These are phyloP conservation scores for Tephrocybe sp. DNA, from an alignment of 768 basidiomycete genomes.

Conservation along the genomic window DNA sequence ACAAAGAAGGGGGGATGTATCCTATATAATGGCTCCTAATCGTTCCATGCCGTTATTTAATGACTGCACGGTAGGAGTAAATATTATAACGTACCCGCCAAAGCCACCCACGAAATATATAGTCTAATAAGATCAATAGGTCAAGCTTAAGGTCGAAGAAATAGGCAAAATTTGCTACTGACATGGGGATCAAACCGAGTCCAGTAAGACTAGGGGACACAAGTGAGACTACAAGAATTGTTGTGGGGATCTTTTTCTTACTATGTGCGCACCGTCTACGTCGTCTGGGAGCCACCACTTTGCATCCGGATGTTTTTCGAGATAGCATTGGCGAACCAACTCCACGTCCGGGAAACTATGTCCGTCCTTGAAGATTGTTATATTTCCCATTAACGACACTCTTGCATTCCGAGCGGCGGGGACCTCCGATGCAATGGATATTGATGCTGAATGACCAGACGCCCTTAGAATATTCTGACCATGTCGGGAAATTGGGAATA, in stretches of 20 bases:
- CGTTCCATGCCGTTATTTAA: background rate
- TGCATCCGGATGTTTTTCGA: conserved; percentile 50
- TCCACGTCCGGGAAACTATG: conserved; percentile 28
- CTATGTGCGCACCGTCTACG: conserved; percentile 42
- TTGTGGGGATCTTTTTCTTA: conserved; percentile 16
- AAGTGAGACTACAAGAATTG: background rate
- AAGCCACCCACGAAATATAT: conserved; percentile 58
- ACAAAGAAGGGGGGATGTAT: conserved; percentile 45
- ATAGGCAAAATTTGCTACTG: conserved; percentile 22
- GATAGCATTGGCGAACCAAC: conserved; percentile 40
- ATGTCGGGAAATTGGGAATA: conserved; percentile 56
- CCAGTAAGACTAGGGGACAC: conserved; percentile 45
- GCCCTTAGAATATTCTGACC: conserved; percentile 48
- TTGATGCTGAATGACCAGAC: conserved; percentile 39
- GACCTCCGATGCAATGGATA: conserved; percentile 38
- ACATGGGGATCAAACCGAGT: conserved; percentile 55
- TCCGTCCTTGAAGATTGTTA: conserved; percentile 41
- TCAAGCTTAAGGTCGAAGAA: background rate
- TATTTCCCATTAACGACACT: conserved; percentile 50
- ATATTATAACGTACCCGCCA: conserved; percentile 37
- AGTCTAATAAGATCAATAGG: conserved; percentile 25
- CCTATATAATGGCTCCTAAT: conserved; percentile 50
- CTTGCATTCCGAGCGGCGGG: conserved; percentile 45
- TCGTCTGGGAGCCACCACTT: conserved; percentile 50
- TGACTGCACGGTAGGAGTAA: background rate